These are phyloP conservation scores for Taphrina sp. DNA, from an alignment of 1,139 yeast genomes.

Conservation along the genomic window DNA sequence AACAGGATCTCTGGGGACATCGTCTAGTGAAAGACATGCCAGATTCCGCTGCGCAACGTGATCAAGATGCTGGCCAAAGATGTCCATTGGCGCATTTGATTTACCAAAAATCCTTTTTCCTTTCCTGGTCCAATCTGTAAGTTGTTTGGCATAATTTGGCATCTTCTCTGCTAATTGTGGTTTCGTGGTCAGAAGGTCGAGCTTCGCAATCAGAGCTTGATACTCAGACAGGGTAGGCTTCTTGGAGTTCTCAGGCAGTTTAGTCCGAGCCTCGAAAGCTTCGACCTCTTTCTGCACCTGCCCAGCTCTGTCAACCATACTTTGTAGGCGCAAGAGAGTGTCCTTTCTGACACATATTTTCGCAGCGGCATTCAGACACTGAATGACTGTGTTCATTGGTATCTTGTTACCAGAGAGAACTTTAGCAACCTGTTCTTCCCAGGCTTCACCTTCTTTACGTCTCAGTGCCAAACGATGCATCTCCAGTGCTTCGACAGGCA, in stretches of 20 bases:
- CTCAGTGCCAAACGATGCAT: conserved; percentile 31
- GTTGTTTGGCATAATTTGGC: conserved; percentile 40
- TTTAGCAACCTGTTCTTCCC: conserved; percentile 38
- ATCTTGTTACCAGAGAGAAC: conserved; percentile 34
- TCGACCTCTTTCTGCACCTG: conserved; percentile 39
- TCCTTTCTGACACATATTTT: conserved; percentile 20
- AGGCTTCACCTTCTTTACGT: conserved; percentile 38
- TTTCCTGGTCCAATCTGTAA: conserved; percentile 52
- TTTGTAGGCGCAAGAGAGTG: conserved; percentile 21
- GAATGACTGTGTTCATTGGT: conserved; percentile 21
- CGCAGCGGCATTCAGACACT: conserved; percentile 7
- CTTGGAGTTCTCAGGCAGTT: conserved; percentile 25
- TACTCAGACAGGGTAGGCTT: conserved; percentile 37
- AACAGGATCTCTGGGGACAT: conserved; percentile 40
- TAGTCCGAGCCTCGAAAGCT: conserved; percentile 26
- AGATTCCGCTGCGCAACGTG: conserved; percentile 45
- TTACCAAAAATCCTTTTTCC: conserved; percentile 49
- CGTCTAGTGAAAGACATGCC: conserved; percentile 50
- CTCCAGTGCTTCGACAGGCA: conserved; percentile 41
- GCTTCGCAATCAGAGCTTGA: conserved; percentile 35
- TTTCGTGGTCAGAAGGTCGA: conserved; percentile 32
- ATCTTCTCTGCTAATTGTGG: conserved; percentile 34
- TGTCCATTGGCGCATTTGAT: conserved; percentile 44
- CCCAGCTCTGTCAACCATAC: conserved; percentile 42
- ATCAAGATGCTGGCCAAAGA: conserved; percentile 44